These are phyloP conservation scores for Tilletia indica DNA, from an alignment of 1,284 basidiomycete species.

Conservation along the genomic window DNA sequence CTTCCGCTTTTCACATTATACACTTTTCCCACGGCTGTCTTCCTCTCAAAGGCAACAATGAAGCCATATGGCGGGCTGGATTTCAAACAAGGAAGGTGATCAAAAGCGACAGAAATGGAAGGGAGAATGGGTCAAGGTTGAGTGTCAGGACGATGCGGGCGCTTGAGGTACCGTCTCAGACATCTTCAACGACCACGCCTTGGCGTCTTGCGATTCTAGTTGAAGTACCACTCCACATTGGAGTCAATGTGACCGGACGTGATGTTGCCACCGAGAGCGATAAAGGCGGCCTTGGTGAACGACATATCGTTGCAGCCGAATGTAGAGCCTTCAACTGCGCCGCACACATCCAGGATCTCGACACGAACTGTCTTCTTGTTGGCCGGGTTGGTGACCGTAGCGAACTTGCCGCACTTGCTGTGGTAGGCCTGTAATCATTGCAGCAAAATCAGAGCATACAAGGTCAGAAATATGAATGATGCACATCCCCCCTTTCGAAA, in stretches of 20 bases:
- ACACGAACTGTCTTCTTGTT: background rate
- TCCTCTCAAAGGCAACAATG: no score
- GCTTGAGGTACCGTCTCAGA: no score
- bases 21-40: no score
- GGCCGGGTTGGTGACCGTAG: background rate
- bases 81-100: no score
- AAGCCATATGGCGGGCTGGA: no score
- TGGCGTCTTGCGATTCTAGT: background rate
- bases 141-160: no score
- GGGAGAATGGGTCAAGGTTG: no score
- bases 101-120: no score
- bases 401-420: background rate
- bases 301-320: conserved; percentile 4
- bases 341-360: background rate
- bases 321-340: background rate
- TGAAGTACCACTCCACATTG: background rate
- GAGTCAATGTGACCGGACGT: background rate
- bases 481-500: background rate
- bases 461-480: no score
- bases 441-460: no score
- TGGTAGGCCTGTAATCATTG: background rate
- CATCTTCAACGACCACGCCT: no score
- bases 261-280: background rate
- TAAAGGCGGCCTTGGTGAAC: conserved; percentile 1
- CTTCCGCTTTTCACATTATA: no score